phyloP scores from a whole-genome alignment of 2,329 filamentous ascomycete genomes.

The Colletotrichum euphorbiae region DNA sequence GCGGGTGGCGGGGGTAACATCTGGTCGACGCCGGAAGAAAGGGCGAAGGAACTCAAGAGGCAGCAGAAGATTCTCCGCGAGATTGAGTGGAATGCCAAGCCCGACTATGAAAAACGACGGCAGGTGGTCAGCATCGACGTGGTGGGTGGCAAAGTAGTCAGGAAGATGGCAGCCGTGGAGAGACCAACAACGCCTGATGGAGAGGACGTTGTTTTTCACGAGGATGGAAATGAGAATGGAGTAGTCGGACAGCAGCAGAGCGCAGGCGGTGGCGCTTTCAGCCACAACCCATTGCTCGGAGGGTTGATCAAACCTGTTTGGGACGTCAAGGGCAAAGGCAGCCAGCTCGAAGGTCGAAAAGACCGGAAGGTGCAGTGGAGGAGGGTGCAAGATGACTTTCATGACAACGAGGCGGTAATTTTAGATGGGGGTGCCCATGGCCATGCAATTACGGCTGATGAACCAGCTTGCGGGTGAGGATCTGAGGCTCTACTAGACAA shows the following conservation, averaged over 20 bases:
- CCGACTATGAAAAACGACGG: constrained; percentile 89
- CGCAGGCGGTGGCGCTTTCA: constrained; percentile 69
- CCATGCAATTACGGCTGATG: constrained; percentile 48
- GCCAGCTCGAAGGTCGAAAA: constrained; percentile 55
- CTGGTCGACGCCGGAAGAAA: constrained; percentile 87
- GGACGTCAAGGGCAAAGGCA: constrained; percentile 64
- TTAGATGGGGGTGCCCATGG: constrained; percentile 67
- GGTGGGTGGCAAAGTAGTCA: constrained; percentile 80
- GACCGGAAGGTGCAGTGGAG: constrained; percentile 63
- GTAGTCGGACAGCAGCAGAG: constrained; percentile 21
- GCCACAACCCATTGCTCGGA: constrained; percentile 74
- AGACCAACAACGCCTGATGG: constrained; percentile 65
- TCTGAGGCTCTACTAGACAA: neutral
- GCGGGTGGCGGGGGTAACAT: constrained; percentile 68
- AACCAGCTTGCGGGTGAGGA: constrained; percentile 54
- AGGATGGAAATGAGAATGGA: constrained; percentile 46
- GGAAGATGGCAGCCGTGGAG: constrained; percentile 74
- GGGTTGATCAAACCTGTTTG: constrained; percentile 74
- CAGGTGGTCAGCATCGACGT: constrained; percentile 89
- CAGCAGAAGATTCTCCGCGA: constrained; percentile 87
- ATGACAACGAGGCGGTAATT: constrained; percentile 69
- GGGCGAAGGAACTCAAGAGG: constrained; percentile 83
- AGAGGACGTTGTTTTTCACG: constrained; percentile 40
- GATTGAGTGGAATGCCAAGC: constrained; percentile 85
- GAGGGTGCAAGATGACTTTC: constrained; percentile 69